Evolutionary conservation across 2,329 filamentous ascomycete genomes (phyloP), one percentile per base, ranked within the genome.

Genomic region (Penicillium sp.): DNA sequence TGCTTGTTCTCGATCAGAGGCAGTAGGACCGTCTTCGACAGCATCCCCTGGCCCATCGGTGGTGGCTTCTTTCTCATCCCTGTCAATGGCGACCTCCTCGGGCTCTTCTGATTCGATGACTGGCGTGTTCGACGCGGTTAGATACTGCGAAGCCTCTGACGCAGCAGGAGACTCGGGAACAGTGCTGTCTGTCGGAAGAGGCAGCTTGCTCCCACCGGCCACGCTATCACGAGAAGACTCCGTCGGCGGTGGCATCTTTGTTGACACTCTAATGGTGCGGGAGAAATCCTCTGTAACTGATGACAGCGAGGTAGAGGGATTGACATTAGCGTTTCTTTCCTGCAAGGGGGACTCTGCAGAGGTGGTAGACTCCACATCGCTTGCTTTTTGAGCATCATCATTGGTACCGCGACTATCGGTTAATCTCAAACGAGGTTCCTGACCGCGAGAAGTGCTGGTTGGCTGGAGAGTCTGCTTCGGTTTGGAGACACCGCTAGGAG

Each of bases 1-100:
- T 0, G 94, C 95, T 73, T 90, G 91, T 67, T 90, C 86, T 22
- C 85, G 83, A 68, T 97, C 93, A 59, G 90, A 87, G 40, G 87
- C 85, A 1, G 86, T 80, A 4, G 82, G 71, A 3, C 63, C 64
- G 40, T 72, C 65, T 22, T 68, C 65, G 13, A 66, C 37, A n/a
- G 53, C 37, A 8, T 69, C 61, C 19, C 69, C 65, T 16, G 63
- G 56, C 28, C 51, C 51, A 52, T 73, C 64, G 13, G 59, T 48
- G 6, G 54, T 62, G 6, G 54, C 65, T 46, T 72, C 69, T 3
- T 61, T 43, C 5, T 62, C 53, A 16, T 68, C 68, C 6, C 58
- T 26, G 28, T 45, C 38, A 22, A 22, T 22, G 14, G 33, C 10
- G 6, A 25, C 48, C 30, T 62, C 48, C 45, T 65, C 67, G 35